phyloP scores from a whole-genome alignment of 2,329 filamentous ascomycete species.

The Alternaria ethzedia region DNA sequence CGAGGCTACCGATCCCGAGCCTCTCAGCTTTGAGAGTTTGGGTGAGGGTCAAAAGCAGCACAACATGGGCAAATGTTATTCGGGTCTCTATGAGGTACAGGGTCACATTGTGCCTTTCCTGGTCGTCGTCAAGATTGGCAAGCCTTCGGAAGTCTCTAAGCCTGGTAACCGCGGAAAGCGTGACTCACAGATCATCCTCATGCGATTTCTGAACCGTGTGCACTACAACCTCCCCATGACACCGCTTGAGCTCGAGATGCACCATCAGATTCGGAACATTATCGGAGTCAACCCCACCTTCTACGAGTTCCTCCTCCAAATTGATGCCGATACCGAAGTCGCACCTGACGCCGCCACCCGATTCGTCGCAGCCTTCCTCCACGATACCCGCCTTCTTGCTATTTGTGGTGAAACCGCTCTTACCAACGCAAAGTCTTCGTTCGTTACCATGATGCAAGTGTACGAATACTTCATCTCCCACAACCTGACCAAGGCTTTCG shows the following conservation, averaged over 20 bases:
- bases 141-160: slow-evolving; percentile 72
- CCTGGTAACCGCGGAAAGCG: slow-evolving; percentile 98
- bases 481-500: slow-evolving; percentile 95
- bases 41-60: slow-evolving; percentile 97
- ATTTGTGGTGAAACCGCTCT: slow-evolving; percentile 94
- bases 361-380: slow-evolving; percentile 87
- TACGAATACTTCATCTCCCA: slow-evolving; percentile 99
- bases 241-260: slow-evolving; percentile 95
- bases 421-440: slow-evolving; percentile 89
- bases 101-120: slow-evolving; percentile 98
- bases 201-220: slow-evolving; percentile 98
- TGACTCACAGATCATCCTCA: slow-evolving; percentile 97
- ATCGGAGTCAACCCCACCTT: slow-evolving; percentile 98
- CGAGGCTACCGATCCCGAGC: slow-evolving; percentile 91
- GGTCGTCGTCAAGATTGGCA: slow-evolving; percentile 95
- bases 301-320: slow-evolving; percentile 95
- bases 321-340: slow-evolving; percentile 96
- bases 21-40: slow-evolving; percentile 93
- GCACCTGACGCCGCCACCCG: slow-evolving; percentile 87
- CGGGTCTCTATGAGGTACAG: slow-evolving; percentile 95
- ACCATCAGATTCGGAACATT: slow-evolving; percentile 97
- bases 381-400: slow-evolving; percentile 91
- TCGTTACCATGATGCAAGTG: slow-evolving; percentile 98
- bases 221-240: slow-evolving; percentile 98
- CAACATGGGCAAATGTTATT: slow-evolving; percentile 99